Percentiles rank a stretch among this genome's conserved stretches.
Evolutionary conservation across 441 rosid species (phyloP).

Genomic region (Adansonia rubrostipa): DNA sequence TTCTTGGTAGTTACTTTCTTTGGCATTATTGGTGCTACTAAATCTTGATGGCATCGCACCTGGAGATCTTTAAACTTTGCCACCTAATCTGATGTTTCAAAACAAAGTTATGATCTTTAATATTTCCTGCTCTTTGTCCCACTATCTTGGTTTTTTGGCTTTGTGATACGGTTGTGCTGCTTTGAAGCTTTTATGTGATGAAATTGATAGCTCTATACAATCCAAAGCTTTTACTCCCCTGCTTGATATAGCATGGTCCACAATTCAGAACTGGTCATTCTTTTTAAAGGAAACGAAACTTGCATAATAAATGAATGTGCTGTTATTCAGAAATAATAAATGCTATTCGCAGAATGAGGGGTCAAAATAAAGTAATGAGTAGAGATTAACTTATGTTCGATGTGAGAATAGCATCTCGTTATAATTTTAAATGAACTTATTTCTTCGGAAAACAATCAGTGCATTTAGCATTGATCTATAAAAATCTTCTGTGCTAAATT

Average conservation of each 20-base stretch:
- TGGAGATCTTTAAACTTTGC: slow-evolving; percentile 1
- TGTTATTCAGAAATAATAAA: slow-evolving; percentile 6
- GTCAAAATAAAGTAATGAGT: background rate
- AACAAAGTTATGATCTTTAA: background rate
- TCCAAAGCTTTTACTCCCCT: background rate
- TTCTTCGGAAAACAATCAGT: background rate
- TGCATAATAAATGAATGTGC: background rate
- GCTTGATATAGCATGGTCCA: slow-evolving; percentile 9
- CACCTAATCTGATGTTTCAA: slow-evolving; percentile 1
- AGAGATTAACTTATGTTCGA: slow-evolving; percentile 4
- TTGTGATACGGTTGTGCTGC: background rate
- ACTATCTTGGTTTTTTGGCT: slow-evolving; percentile 4
- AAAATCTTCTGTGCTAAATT: background rate
- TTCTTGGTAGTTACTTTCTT: slow-evolving; percentile 6
- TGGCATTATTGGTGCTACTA: slow-evolving; percentile 11
- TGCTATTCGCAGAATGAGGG: slow-evolving; percentile 2
- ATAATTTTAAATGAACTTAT: background rate
- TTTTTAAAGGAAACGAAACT: slow-evolving; percentile 5
- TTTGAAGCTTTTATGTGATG: slow-evolving; percentile 4
- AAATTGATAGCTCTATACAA: background rate
- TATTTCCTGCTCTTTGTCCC: slow-evolving; percentile 5
- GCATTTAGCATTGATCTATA: background rate
- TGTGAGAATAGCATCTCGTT: background rate
- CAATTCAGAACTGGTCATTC: slow-evolving; percentile 16
- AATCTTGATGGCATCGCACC: slow-evolving; percentile 1